Base-by-base conservation (phyloP, 306 rosid species). In the Fragaria nilgerrensis region DNA sequence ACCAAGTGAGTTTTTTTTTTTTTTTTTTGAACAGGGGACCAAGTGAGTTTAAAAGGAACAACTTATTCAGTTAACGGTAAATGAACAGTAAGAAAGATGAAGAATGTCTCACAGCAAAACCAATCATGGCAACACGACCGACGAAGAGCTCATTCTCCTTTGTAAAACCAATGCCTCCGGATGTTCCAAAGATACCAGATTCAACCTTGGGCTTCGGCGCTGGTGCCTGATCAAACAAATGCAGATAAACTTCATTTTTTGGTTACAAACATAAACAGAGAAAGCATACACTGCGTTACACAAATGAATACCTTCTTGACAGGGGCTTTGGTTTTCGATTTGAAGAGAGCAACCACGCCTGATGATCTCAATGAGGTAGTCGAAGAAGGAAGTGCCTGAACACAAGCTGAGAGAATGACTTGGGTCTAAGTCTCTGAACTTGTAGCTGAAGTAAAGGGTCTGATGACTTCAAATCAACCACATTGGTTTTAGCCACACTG, bases 111-210 rank as follows among this genome's bases (percentile, higher is more conserved):
- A 92, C 99, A 0, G 99, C 99, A 78, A 95, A 95, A 63, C 99
- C 99, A 48, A 95, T 55, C 99, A 95, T 95, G 47, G 98, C 98
- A 82, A 85, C 97, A 65, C 98, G 99, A 72, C 99, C 97, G 23
- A 95, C 99, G 32, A 95, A 95, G 72, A 95, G 98, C 84, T 95
- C 99, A 56, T 95, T 95, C 89, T 90, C 89, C 90, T 95, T 95
- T 0, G 99, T 95, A 77, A 95, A 95, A 41, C 97, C 99, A 86
- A 95, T 87, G 48, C 99, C 99, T 20, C 99, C 99, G 0, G 99
- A 95, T 74, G 99, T 95, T 20, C 99, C 99, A 77, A 95, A 92
- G 61, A 95, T 2, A 27, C 99, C 99, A 80, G 87, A 92, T 84
- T 95, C 99, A 80, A 92, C 98, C 90, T 89, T 92, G 22, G 82